Evolutionary conservation across 495 filamentous ascomycete species (phyloP).

Genomic region (Parachaetomium inaequale): DNA sequence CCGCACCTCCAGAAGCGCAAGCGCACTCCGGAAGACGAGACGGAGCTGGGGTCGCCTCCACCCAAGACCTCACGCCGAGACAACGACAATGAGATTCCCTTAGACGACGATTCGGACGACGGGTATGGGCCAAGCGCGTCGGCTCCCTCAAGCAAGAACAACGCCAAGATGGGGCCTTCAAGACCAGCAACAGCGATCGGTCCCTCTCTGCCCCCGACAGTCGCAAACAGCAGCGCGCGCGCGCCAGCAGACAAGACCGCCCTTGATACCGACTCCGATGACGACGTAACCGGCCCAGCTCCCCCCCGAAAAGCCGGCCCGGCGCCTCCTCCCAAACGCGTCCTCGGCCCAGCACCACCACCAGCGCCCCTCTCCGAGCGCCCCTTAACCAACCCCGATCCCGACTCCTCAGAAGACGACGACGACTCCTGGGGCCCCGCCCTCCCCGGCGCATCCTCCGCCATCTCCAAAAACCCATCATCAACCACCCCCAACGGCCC

Average conservation of each 20-base stretch:
- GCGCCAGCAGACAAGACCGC: conserved; percentile 20
- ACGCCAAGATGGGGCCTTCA: conserved; percentile 4
- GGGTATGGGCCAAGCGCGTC: conserved; percentile 37
- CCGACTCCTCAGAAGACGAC: conserved; percentile 24
- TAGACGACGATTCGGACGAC: conserved; percentile 36
- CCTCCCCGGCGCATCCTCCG: conserved; percentile 52
- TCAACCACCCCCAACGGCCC: conserved; percentile 25
- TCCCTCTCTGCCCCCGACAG: conserved; percentile 23
- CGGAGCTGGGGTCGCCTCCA: conserved; percentile 32
- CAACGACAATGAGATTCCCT: conserved; percentile 39
- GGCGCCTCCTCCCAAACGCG: conserved; percentile 32
- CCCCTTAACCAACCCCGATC: conserved; percentile 34
- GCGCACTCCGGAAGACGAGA: conserved; percentile 45
- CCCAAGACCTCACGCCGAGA: conserved; percentile 35
- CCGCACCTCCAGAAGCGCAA: conserved; percentile 53
- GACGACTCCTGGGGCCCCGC: conserved; percentile 67
- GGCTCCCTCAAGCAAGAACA: background rate
- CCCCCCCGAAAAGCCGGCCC: conserved; percentile 22
- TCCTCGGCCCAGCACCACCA: conserved; percentile 45
- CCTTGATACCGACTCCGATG: conserved; percentile 29
- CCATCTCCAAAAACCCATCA: conserved; percentile 16
- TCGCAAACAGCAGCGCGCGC: conserved; percentile 15
- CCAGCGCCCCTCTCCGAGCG: conserved; percentile 42
- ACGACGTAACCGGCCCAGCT: conserved; percentile 22
- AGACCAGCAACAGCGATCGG: conserved; percentile 27